These are phyloP conservation scores for Sugiyamaella marilandica DNA, from an alignment of 805 yeast genomes.

Conservation along the genomic window DNA sequence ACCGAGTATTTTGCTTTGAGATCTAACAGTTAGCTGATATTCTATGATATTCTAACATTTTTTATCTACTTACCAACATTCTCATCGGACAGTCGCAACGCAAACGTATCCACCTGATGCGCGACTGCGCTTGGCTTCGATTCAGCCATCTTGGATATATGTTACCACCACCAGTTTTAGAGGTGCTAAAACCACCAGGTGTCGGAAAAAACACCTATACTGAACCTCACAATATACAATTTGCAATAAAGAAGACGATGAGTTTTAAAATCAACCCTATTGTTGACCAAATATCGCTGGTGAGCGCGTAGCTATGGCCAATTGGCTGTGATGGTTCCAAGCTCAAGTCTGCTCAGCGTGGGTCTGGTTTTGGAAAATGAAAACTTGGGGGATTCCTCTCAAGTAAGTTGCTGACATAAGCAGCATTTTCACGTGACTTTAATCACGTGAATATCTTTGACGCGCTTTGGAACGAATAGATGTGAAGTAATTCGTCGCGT, in stretches of 20 bases:
- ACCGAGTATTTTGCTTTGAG: constrained; percentile 59
- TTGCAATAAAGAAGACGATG: not conserved
- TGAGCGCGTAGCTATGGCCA: not conserved
- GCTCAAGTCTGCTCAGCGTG: not conserved
- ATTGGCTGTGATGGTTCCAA: not conserved
- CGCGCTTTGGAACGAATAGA: not conserved
- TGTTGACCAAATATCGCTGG: not conserved
- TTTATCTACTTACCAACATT: constrained; percentile 26
- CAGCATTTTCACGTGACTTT: constrained; percentile 5
- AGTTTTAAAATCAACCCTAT: not conserved
- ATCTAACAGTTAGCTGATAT: constrained; percentile 34
- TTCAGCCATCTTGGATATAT: not conserved
- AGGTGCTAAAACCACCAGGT: not conserved
- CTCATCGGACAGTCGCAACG: constrained; percentile 52
- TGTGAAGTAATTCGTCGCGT: too few species aligned
- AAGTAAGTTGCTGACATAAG: not conserved
- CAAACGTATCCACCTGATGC: constrained; percentile 62
- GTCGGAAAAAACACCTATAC: not conserved
- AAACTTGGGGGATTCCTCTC: not conserved
- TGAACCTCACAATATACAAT: too few species aligned
- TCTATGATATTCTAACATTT: not conserved
- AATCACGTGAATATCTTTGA: not conserved
- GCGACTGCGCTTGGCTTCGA: constrained; percentile 1
- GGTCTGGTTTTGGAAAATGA: constrained; percentile 1
- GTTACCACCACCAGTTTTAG: not conserved